Base-by-base conservation (phyloP, 257 asterid genomes). In the Nicotiana undulata region DNA sequence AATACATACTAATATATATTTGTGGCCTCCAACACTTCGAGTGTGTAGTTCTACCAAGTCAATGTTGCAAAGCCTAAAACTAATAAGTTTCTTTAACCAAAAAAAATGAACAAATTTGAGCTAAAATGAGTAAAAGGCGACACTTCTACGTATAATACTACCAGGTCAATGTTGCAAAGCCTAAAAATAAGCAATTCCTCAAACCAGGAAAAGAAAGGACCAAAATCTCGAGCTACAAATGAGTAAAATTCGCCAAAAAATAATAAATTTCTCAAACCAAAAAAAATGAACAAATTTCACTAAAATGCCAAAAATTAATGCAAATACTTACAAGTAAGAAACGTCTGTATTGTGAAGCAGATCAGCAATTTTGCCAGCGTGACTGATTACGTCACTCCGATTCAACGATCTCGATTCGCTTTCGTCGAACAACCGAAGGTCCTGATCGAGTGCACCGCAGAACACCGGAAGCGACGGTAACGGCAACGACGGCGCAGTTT, bases 381-480 rank as follows among this genome's bases (percentile, higher is more conserved):
- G 88, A 37, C 55, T 82, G 51, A 86, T 79, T 63, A 89, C 92
- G 80, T 86, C 95, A 65, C 79, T 87, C 28, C 89, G 85, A 77
- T 85, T 84, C 89, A 86, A 87, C 83, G 86, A 83, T 83, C 87
- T 87, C 56, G 90, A 82, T 75, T 83, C 74, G 34, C 80, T 82
- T 87, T 89, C 79, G 76, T 94, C 97, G 20, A 89, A 86, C 81
- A 96, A 83, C 77, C 92, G 87, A 63, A 94, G 90, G 59, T 90
- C 95, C 88, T 91, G 96, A 85, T 92, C 95, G 6, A 88, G 89
- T 59, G 96, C 93, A 32, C 99, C 98, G 82, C 99, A 93, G 80
- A 89, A 91, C 77, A 96, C 98, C 72, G 99, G 98, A 20, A 96
- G 92, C 82, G 98, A 88, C 84, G 98, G 98, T 84, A 96, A 84